phyloP scores from a whole-genome alignment of 768 basidiomycete genomes.

The Amanita jacksonii region DNA sequence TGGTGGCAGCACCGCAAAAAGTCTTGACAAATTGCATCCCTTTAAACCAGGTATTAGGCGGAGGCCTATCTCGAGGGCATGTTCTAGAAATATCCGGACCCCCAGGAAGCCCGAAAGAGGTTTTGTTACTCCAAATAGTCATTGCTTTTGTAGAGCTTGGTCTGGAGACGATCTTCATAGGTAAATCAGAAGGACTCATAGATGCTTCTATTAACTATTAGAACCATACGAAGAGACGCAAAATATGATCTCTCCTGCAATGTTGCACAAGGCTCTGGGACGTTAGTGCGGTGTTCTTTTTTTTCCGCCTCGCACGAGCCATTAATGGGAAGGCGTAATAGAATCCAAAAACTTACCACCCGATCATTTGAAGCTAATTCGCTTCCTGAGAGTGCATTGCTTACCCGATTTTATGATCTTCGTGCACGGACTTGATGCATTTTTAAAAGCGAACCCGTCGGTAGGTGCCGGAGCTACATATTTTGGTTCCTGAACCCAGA shows the following conservation, averaged over 20 bases:
- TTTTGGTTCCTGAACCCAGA: background rate
- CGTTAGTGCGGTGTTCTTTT: slow-evolving; percentile 18
- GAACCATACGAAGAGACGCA: slow-evolving; percentile 30
- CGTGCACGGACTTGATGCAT: slow-evolving; percentile 39
- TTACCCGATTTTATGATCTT: slow-evolving; percentile 51
- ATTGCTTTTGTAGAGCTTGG: slow-evolving; percentile 35
- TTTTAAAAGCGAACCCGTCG: slow-evolving; percentile 34
- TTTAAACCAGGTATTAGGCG: slow-evolving; percentile 50
- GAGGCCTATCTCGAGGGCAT: slow-evolving; percentile 51
- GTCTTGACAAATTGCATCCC: slow-evolving; percentile 36
- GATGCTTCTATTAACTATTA: slow-evolving; percentile 6
- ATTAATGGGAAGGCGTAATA: slow-evolving; percentile 8
- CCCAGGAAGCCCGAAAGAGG: slow-evolving; percentile 61
- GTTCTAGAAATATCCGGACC: slow-evolving; percentile 71
- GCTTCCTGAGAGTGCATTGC: slow-evolving; percentile 33
- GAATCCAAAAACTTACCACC: slow-evolving; percentile 10
- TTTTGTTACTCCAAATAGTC: slow-evolving; percentile 40
- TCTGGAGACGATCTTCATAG: slow-evolving; percentile 54
- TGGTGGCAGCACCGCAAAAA: slow-evolving; percentile 19
- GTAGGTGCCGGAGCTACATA: slow-evolving; percentile 23
- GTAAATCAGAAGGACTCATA: slow-evolving; percentile 27
- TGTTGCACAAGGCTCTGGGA: slow-evolving; percentile 18
- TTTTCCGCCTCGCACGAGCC: slow-evolving; percentile 11
- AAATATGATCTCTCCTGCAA: slow-evolving; percentile 30
- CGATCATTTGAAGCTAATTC: slow-evolving; percentile 21